A percentile compares a stretch with the other conserved stretches of the same genome.
phyloP scores from a whole-genome alignment of 2,329 filamentous ascomycete genomes.

The Ophiostoma piceae region DNA sequence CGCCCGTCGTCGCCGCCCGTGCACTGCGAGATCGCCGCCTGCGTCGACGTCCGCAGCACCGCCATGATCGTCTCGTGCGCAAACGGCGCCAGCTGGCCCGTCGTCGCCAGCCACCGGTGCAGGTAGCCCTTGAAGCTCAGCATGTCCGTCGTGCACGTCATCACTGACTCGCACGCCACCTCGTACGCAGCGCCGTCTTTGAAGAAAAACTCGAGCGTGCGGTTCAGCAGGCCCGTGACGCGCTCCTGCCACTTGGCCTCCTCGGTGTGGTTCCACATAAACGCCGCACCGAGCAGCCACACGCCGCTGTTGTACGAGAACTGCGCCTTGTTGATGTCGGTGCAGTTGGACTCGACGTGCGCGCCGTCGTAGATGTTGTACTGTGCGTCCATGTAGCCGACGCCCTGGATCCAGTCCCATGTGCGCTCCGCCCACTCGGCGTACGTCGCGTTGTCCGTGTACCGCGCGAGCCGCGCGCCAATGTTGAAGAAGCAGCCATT shows the following conservation, averaged over 20 bases:
- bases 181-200: constrained; percentile 47
- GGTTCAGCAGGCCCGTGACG: constrained; percentile 43
- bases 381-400: constrained; percentile 48
- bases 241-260: constrained; percentile 41
- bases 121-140: constrained; percentile 54
- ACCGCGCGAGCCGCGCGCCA: constrained; percentile 55
- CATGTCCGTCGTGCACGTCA: constrained; percentile 54
- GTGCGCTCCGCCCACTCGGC: constrained; percentile 49
- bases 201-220: constrained; percentile 44
- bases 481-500: constrained; percentile 49
- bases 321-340: constrained; percentile 46
- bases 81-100: constrained; percentile 47
- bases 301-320: constrained; percentile 54
- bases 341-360: constrained; percentile 48
- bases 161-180: constrained; percentile 48
- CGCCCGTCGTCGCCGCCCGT: constrained; percentile 40
- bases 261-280: constrained; percentile 49
- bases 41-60: constrained; percentile 43
- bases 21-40: constrained; percentile 47
- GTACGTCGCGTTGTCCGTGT: constrained; percentile 54
- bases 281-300: constrained; percentile 50
- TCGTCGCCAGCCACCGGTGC: constrained; percentile 47
- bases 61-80: constrained; percentile 41
- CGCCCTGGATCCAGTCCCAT: constrained; percentile 51
- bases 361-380: constrained; percentile 58